These are phyloP conservation scores for Lepiota brunneoincarnata DNA, from an alignment of 768 basidiomycete species.

Conservation along the genomic window DNA sequence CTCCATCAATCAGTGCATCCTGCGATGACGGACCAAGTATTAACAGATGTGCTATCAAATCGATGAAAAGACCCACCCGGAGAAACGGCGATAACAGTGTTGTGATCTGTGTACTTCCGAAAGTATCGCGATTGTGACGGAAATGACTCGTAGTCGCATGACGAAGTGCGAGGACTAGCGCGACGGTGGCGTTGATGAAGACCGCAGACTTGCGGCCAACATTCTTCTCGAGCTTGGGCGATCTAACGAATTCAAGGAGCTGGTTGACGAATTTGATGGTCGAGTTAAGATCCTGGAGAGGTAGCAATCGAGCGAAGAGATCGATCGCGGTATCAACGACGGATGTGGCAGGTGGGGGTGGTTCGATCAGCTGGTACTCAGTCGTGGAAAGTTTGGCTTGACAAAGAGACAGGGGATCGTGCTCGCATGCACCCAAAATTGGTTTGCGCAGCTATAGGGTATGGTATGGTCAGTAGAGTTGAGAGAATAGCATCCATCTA, in stretches of 20 bases:
- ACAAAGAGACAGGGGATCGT: slow-evolving; percentile 77
- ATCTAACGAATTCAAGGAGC: slow-evolving; percentile 63
- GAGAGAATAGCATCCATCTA: slow-evolving; percentile 4
- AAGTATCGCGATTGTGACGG: slow-evolving; percentile 61
- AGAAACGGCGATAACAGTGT: slow-evolving; percentile 64
- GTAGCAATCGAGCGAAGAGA: slow-evolving; percentile 77
- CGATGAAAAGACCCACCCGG: slow-evolving; percentile 55
- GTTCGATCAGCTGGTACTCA: slow-evolving; percentile 50
- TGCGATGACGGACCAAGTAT: slow-evolving; percentile 23
- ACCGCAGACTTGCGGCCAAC: slow-evolving; percentile 84
- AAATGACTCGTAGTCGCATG: slow-evolving; percentile 47
- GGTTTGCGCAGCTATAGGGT: slow-evolving; percentile 63
- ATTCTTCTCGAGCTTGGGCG: slow-evolving; percentile 83
- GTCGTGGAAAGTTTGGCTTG: slow-evolving; percentile 42
- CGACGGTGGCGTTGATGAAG: slow-evolving; percentile 73
- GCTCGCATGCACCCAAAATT: slow-evolving; percentile 79
- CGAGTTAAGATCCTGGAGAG: slow-evolving; percentile 67
- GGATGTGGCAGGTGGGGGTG: slow-evolving; percentile 74
- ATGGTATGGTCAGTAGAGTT: not conserved
- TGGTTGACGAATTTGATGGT: slow-evolving; percentile 53
- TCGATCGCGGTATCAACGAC: slow-evolving; percentile 90
- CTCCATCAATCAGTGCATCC: slow-evolving; percentile 82
- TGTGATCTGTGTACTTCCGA: slow-evolving; percentile 65
- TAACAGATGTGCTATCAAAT: too few species aligned
- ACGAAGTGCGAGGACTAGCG: slow-evolving; percentile 68